phyloP scores from a whole-genome alignment of 2,329 filamentous ascomycete genomes.

The Elsinoe perseae region DNA sequence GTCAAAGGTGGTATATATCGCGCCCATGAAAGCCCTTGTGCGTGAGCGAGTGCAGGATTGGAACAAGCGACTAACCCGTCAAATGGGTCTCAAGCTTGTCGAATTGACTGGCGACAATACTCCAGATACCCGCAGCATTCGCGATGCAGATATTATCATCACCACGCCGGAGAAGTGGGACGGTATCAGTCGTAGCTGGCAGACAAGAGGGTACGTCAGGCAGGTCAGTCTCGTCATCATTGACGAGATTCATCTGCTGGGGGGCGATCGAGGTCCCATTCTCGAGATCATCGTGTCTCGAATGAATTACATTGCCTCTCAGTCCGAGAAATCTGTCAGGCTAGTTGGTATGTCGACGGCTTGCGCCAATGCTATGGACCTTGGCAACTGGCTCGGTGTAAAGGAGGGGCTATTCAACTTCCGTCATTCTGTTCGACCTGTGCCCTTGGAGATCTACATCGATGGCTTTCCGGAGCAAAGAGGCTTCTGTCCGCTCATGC shows the following conservation, averaged over 20 bases:
- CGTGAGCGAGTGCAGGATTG: slow-evolving; percentile 95
- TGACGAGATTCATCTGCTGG: slow-evolving; percentile 95
- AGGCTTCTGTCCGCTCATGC: slow-evolving; percentile 96
- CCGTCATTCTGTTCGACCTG: slow-evolving; percentile 89
- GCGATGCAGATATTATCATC: slow-evolving; percentile 94
- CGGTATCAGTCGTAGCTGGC: slow-evolving; percentile 97
- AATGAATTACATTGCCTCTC: slow-evolving; percentile 98
- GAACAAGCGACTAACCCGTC: slow-evolving; percentile 69
- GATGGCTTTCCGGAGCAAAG: slow-evolving; percentile 93
- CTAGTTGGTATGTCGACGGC: slow-evolving; percentile 98
- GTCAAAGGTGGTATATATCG: slow-evolving; percentile 97
- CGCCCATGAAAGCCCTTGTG: slow-evolving; percentile 97
- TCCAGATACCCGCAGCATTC: slow-evolving; percentile 89
- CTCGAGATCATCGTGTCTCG: slow-evolving; percentile 86
- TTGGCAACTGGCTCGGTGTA: slow-evolving; percentile 94
- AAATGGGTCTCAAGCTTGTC: slow-evolving; percentile 82
- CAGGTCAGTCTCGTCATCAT: slow-evolving; percentile 96
- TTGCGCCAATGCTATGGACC: slow-evolving; percentile 87
- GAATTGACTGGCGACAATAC: slow-evolving; percentile 98
- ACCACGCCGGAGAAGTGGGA: slow-evolving; percentile 99
- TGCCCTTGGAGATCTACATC: slow-evolving; percentile 92
- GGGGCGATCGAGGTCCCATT: slow-evolving; percentile 92
- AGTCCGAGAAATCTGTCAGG: slow-evolving; percentile 80
- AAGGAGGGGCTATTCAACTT: slow-evolving; percentile 96
- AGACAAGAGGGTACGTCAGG: slow-evolving; percentile 90